Conservation (phyloP, 345 rosid genomes). For the Moringa oleifera region DNA sequence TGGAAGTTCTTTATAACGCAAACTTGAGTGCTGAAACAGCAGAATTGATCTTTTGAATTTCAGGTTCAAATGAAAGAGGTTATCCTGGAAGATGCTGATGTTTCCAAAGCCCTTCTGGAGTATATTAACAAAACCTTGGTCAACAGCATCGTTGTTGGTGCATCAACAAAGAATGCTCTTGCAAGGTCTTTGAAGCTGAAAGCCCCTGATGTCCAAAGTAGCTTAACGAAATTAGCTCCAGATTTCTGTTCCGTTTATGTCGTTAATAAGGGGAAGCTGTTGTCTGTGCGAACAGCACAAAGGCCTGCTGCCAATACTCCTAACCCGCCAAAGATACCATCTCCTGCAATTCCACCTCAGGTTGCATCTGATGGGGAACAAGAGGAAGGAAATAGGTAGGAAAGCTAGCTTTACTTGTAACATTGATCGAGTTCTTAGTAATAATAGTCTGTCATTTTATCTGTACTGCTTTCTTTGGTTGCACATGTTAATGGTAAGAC, state of each 20-base stretch:
- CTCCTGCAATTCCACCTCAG: slow-evolving; percentile 22
- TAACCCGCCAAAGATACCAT: slow-evolving; percentile 48
- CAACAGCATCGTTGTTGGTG: slow-evolving; percentile 59
- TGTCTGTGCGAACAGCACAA: slow-evolving; percentile 43
- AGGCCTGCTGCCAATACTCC: slow-evolving; percentile 40
- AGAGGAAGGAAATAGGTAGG: slow-evolving; percentile 31
- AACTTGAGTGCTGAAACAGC: no score
- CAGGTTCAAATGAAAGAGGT: slow-evolving; percentile 63
- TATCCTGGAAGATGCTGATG: slow-evolving; percentile 53
- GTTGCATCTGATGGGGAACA: slow-evolving; percentile 19
- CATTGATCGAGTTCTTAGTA: neutral
- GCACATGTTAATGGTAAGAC: neutral
- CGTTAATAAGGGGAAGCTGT: slow-evolving; percentile 72
- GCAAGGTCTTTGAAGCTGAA: slow-evolving; percentile 65
- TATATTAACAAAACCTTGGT: slow-evolving; percentile 46
- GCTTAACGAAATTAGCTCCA: slow-evolving; percentile 48
- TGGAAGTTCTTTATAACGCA: no score
- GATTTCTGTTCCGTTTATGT: slow-evolving; percentile 74
- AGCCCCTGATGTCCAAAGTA: slow-evolving; percentile 41
- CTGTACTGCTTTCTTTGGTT: no score
- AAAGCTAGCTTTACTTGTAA: neutral
- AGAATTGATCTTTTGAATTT: neutral
- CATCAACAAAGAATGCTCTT: slow-evolving; percentile 51
- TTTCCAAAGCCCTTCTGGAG: slow-evolving; percentile 54
- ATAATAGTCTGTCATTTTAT: neutral